These are phyloP conservation scores for Xylaria sp. DNA, from an alignment of 2,329 filamentous ascomycete species.

Conservation along the genomic window DNA sequence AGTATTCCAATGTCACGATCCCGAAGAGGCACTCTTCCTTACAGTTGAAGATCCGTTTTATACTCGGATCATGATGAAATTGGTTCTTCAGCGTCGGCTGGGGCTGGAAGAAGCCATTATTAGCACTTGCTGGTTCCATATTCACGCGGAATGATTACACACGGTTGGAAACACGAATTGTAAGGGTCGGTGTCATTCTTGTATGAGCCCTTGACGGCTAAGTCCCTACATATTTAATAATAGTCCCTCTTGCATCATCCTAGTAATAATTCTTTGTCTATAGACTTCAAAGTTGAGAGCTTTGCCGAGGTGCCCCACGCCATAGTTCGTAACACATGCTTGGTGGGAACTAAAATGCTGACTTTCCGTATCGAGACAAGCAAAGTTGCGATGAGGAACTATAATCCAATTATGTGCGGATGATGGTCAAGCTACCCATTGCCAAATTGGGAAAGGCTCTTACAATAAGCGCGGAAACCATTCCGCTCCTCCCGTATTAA, in stretches of 20 bases:
- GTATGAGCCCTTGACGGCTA: constrained; percentile 36
- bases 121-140: constrained; percentile 49
- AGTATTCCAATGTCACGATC: not conserved
- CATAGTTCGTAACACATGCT: constrained; percentile 25
- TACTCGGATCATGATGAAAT: constrained; percentile 40
- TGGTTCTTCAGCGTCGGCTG: constrained; percentile 40
- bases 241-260: constrained; percentile 1
- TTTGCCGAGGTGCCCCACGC: constrained; percentile 35
- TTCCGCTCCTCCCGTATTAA: constrained; percentile 18
- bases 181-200: constrained; percentile 45
- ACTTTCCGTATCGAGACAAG: constrained; percentile 31
- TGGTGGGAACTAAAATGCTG: not conserved
- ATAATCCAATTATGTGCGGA: constrained; percentile 18
- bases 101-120: constrained; percentile 41
- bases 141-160: constrained; percentile 3
- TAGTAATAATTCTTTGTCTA: constrained; percentile 12
- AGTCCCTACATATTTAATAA: not conserved
- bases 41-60: constrained; percentile 39
- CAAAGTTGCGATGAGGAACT: constrained; percentile 2
- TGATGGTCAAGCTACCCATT: constrained; percentile 5
- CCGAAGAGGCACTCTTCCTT: constrained; percentile 14
- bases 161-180: constrained; percentile 46
- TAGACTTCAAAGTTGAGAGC: constrained; percentile 1
- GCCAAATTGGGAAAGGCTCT: constrained; percentile 11
- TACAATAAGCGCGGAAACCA: constrained; percentile 20